A percentile compares a stretch with the other conserved stretches of the same genome.
These are phyloP conservation scores for Picea mariana DNA, from an alignment of 83 land plant species.

Conservation along the genomic window DNA sequence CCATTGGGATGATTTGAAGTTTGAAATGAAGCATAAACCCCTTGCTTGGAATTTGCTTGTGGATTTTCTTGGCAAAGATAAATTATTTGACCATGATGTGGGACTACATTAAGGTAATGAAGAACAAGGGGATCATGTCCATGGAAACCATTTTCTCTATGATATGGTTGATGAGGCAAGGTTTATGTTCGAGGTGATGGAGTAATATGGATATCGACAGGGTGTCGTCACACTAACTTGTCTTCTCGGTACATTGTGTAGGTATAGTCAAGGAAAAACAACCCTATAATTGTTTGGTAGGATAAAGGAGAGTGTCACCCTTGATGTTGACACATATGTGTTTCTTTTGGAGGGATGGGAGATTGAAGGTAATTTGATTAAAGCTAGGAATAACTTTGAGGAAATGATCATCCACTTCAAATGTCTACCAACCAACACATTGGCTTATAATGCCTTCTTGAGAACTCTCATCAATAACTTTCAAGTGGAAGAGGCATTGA, in stretches of 20 bases:
- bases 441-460: conserved; percentile 50
- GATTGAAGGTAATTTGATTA: conserved; percentile 28
- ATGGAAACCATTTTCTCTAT: conserved; percentile 24
- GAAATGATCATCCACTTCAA: conserved; percentile 44
- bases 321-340: conserved; percentile 34
- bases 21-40: conserved; percentile 12
- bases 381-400: conserved; percentile 25
- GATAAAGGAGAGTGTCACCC: conserved; percentile 23
- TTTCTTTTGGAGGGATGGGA: conserved; percentile 52
- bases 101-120: conserved; percentile 21
- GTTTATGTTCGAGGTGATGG: conserved; percentile 18
- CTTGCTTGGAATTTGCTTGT: conserved; percentile 27
- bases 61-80: conserved; percentile 31
- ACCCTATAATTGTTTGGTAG: conserved; percentile 21
- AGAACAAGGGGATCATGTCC: conserved; percentile 11
- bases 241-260: conserved; percentile 27
- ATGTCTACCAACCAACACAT: conserved; percentile 41
- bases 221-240: conserved; percentile 24
- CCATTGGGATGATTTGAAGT: conserved; percentile 13
- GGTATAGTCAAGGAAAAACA: conserved; percentile 6
- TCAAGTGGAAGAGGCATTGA: conserved; percentile 29
- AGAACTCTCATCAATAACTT: conserved; percentile 19
- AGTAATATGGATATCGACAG: conserved; percentile 16
- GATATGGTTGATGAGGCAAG: conserved; percentile 17
- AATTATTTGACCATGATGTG: conserved; percentile 25